Conservation (phyloP, 352 stramenopile species). For the Hyaloperonospora brassicae region DNA sequence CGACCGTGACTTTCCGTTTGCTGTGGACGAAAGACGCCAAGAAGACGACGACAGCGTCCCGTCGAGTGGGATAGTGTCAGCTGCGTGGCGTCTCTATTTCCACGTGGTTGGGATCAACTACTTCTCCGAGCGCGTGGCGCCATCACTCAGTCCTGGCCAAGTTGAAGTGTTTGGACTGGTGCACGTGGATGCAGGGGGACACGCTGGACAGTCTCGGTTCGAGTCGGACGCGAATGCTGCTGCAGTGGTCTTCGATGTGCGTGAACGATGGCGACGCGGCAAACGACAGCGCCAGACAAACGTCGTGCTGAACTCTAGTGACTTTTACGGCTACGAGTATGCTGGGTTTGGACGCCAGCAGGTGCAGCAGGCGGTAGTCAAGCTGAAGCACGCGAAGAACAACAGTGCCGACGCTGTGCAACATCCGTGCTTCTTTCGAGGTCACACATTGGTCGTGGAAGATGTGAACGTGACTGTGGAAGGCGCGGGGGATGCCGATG, state of each 20-base stretch:
- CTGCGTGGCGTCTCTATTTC: slow-evolving; percentile 43
- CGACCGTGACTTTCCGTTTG: slow-evolving; percentile 52
- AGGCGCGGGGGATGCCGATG: slow-evolving; percentile 34
- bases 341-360: slow-evolving; percentile 29
- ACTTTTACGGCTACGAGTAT: slow-evolving; percentile 59
- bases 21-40: slow-evolving; percentile 13
- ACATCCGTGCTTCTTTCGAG: slow-evolving; percentile 47
- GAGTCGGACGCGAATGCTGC: slow-evolving; percentile 24
- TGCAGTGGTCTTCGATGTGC: slow-evolving; percentile 52
- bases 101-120: slow-evolving; percentile 55
- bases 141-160: slow-evolving; percentile 42
- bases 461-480: slow-evolving; percentile 22
- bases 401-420: slow-evolving; percentile 10
- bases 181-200: slow-evolving; percentile 34
- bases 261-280: slow-evolving; percentile 56
- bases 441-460: slow-evolving; percentile 13
- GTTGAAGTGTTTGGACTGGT: slow-evolving; percentile 52
- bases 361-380: slow-evolving; percentile 23
- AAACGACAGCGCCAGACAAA: slow-evolving; percentile 51
- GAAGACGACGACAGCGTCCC: slow-evolving; percentile 14
- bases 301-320: slow-evolving; percentile 52
- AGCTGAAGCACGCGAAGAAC: slow-evolving; percentile 21
- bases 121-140: slow-evolving; percentile 37
- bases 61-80: slow-evolving; percentile 29
- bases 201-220: slow-evolving; percentile 6